phyloP scores from a whole-genome alignment of 2,329 filamentous ascomycete genomes.

The Ceratocystis cacaofunesta region DNA sequence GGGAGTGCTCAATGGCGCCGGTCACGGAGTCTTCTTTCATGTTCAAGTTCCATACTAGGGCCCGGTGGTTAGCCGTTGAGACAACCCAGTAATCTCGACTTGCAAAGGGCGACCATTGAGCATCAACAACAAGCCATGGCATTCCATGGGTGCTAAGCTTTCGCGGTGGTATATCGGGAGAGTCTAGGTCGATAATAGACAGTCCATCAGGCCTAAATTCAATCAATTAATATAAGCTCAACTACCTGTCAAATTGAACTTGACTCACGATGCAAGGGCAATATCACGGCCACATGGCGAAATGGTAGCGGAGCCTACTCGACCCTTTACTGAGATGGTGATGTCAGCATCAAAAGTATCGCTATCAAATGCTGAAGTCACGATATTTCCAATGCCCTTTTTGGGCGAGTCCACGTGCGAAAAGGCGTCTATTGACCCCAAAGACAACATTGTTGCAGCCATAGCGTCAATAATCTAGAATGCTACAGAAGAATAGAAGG shows the following conservation, averaged over 20 bases:
- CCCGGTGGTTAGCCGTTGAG: constrained; percentile 87
- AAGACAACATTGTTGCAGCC: background rate
- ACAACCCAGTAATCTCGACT: constrained; percentile 83
- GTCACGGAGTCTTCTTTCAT: constrained; percentile 56
- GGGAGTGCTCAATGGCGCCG: constrained; percentile 66
- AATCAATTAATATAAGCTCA: constrained; percentile 5
- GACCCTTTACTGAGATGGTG: constrained; percentile 66
- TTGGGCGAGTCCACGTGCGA: constrained; percentile 29
- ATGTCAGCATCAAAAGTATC: constrained; percentile 76
- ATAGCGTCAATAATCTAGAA: background rate
- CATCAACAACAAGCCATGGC: constrained; percentile 89
- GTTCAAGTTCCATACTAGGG: constrained; percentile 83
- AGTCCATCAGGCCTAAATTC: constrained; percentile 57
- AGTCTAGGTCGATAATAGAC: constrained; percentile 83
- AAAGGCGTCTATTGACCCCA: constrained; percentile 3
- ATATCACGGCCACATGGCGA: constrained; percentile 83
- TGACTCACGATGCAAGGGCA: constrained; percentile 60
- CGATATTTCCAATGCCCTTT: constrained; percentile 36
- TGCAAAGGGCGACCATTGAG: constrained; percentile 93
- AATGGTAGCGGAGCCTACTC: constrained; percentile 81
- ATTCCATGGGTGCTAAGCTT: constrained; percentile 68
- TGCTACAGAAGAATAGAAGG: background rate
- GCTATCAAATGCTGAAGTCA: constrained; percentile 64
- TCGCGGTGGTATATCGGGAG: constrained; percentile 71
- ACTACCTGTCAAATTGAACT: constrained; percentile 26